phyloP scores from a whole-genome alignment of 108 stramenopile genomes.

The Nitzschia palea region DNA sequence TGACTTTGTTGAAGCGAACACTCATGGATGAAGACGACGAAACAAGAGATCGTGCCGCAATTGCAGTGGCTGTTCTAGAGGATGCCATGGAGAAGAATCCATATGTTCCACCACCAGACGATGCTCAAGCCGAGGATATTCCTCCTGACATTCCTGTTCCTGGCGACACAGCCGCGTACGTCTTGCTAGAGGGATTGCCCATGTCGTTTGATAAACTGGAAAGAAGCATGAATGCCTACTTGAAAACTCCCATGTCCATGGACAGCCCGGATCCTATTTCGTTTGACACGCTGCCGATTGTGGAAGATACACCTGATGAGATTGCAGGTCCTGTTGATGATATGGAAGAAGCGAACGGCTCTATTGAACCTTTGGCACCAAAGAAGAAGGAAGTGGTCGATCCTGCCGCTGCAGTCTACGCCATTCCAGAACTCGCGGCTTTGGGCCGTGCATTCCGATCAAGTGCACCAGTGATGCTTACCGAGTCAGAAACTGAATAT shows the following conservation, averaged over 20 bases:
- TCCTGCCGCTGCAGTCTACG: constrained; percentile 79
- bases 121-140: constrained; percentile 50
- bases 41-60: constrained; percentile 89
- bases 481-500: constrained; percentile 91
- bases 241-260: constrained; percentile 58
- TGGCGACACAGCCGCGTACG: constrained; percentile 59
- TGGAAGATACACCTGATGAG: constrained; percentile 71
- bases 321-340: constrained; percentile 18
- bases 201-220: constrained; percentile 85
- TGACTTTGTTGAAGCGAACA: constrained; percentile 77
- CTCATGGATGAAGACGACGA: constrained; percentile 94
- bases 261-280: constrained; percentile 55
- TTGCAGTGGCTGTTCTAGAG: constrained; percentile 71
- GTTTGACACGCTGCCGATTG: constrained; percentile 71
- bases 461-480: constrained; percentile 60
- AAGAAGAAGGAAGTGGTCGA: constrained; percentile 57
- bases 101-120: constrained; percentile 60
- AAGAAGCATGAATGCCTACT: constrained; percentile 79
- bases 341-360: constrained; percentile 18
- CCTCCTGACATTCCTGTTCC: constrained; percentile 54
- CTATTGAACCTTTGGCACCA: constrained; percentile 16
- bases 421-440: constrained; percentile 83
- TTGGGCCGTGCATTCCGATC: constrained; percentile 85
- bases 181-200: constrained; percentile 78
- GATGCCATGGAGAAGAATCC: constrained; percentile 63